These are phyloP conservation scores for Diplotaxis tenuifolia DNA, from an alignment of 345 rosid species.

Conservation along the genomic window DNA sequence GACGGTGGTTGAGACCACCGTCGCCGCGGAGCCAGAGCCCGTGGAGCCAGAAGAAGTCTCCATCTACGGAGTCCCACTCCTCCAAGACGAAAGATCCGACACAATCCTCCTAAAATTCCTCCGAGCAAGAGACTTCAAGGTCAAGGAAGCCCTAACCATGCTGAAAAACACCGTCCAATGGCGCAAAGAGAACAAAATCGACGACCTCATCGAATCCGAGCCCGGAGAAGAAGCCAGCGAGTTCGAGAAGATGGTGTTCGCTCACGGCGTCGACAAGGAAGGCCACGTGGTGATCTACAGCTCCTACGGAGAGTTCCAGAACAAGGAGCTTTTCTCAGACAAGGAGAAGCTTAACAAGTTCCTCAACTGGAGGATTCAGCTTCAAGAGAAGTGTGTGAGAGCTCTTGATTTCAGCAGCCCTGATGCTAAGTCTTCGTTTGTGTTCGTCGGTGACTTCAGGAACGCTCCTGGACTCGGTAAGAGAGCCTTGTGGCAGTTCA, in stretches of 20 bases:
- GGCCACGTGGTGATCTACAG: constrained; percentile 91
- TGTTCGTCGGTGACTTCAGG: constrained; percentile 77
- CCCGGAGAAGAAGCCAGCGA: constrained; percentile 50
- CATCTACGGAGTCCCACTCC: constrained; percentile 80
- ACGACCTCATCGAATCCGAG: constrained; percentile 57
- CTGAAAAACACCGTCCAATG: constrained; percentile 67
- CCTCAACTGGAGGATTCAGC: constrained; percentile 81
- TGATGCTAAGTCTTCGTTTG: constrained; percentile 52
- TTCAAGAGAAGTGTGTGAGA: constrained; percentile 73
- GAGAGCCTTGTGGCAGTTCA: constrained; percentile 65
- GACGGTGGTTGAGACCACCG: constrained; percentile 26
- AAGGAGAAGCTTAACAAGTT: constrained; percentile 69
- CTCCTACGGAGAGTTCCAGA: constrained; percentile 72
- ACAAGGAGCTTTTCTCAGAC: constrained; percentile 66
- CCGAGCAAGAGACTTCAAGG: constrained; percentile 85
- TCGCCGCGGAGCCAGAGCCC: constrained; percentile 34
- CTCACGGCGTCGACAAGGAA: constrained; percentile 69
- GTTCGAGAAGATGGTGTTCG: constrained; percentile 71
- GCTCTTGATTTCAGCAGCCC: constrained; percentile 69
- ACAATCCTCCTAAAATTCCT: constrained; percentile 77
- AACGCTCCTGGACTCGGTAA: constrained; percentile 70
- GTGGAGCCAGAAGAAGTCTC: constrained; percentile 54
- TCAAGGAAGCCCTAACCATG: constrained; percentile 74
- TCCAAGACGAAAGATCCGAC: constrained; percentile 70
- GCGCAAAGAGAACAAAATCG: constrained; percentile 72